Percentiles rank a stretch among this genome's conserved stretches.
These are phyloP conservation scores for Alternaria sp. DNA, from an alignment of 2,329 filamentous ascomycete genomes.

Conservation along the genomic window DNA sequence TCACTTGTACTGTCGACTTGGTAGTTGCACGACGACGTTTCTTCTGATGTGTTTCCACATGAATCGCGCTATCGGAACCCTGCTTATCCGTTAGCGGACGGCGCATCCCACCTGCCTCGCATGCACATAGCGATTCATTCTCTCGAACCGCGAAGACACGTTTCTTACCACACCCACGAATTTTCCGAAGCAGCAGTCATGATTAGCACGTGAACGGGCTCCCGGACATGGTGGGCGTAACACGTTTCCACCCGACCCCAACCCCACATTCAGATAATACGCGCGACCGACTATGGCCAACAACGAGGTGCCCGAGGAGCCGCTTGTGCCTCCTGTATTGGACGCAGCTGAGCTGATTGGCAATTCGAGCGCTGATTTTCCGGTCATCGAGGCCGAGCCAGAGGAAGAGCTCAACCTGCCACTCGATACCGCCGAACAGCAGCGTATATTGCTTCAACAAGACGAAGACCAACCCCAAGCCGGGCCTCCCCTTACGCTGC, in stretches of 20 bases:
- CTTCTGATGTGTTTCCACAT: neutral
- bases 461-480: conserved; percentile 21
- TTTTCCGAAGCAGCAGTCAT: conserved; percentile 18
- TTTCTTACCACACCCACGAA: neutral
- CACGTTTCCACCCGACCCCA: conserved; percentile 24
- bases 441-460: conserved; percentile 41
- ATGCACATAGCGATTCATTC: conserved; percentile 16
- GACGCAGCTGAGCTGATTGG: conserved; percentile 51
- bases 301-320: conserved; percentile 33
- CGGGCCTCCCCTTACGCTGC: conserved; percentile 34
- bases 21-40: neutral
- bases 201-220: conserved; percentile 27
- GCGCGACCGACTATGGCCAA: conserved; percentile 38
- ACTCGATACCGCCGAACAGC: conserved; percentile 49
- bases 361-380: conserved; percentile 38
- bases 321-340: conserved; percentile 46
- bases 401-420: conserved; percentile 44
- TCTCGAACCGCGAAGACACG: conserved; percentile 11
- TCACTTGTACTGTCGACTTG: neutral
- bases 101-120: conserved; percentile 20
- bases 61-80: conserved; percentile 10
- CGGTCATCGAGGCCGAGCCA: conserved; percentile 43
- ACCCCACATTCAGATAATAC: conserved; percentile 19
- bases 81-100: conserved; percentile 24
- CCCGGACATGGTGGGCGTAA: conserved; percentile 36